Evolutionary conservation across 2,329 filamentous ascomycete species (phyloP).

Genomic region (Phaeophleospora eucalypticola): DNA sequence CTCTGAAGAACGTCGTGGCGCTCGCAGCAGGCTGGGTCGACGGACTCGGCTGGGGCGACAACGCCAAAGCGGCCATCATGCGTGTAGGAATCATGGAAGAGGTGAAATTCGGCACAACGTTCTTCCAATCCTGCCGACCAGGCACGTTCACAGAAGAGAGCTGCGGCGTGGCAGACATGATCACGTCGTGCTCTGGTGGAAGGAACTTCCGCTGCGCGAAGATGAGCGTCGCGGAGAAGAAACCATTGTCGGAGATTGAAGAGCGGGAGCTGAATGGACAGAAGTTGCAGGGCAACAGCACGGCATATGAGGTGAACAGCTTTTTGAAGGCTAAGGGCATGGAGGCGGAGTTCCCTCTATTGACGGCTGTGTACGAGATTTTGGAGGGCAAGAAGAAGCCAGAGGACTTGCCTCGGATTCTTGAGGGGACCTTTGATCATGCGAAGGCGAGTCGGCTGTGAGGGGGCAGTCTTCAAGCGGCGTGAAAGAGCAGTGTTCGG

Average conservation of each 20-base stretch:
- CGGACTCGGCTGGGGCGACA: constrained; percentile 95
- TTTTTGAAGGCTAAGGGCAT: constrained; percentile 76
- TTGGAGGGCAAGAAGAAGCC: constrained; percentile 71
- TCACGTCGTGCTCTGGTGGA: constrained; percentile 88
- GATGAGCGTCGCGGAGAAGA: constrained; percentile 73
- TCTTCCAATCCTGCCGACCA: constrained; percentile 79
- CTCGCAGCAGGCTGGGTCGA: constrained; percentile 93
- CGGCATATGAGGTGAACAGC: constrained; percentile 82
- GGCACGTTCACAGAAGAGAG: constrained; percentile 96
- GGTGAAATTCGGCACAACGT: constrained; percentile 90
- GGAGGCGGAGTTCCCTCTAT: constrained; percentile 83
- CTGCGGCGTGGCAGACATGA: constrained; percentile 89
- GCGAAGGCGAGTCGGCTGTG: too few relatives aligned
- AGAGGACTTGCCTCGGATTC: constrained; percentile 71
- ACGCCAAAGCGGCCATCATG: constrained; percentile 98
- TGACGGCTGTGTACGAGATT: constrained; percentile 82
- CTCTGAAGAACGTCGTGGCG: constrained; percentile 95
- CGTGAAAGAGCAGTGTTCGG: too few relatives aligned
- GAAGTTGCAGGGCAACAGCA: constrained; percentile 91
- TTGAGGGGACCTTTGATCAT: constrained; percentile 27
- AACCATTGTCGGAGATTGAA: constrained; percentile 84
- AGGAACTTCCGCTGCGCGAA: constrained; percentile 93
- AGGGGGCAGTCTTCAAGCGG: too few relatives aligned
- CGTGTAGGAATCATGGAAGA: constrained; percentile 92
- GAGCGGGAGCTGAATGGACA: constrained; percentile 88